phyloP scores from a whole-genome alignment of 139 green algal species.

The Edaphochlamys debaryana region DNA sequence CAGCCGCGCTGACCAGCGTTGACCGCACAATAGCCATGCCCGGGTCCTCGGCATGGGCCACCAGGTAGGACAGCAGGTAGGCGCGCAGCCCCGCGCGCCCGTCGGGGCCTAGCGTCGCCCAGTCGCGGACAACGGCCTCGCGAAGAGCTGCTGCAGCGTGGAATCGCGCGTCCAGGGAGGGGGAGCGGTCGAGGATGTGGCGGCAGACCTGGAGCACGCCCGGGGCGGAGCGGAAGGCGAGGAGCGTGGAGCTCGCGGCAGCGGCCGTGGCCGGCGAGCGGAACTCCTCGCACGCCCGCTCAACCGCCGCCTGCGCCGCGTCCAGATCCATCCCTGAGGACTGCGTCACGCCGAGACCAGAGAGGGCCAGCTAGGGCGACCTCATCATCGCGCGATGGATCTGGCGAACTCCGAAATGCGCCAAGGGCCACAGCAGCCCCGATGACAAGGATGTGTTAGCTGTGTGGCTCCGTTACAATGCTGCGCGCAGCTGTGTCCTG shows the following conservation, averaged over 20 bases:
- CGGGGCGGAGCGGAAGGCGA: constrained; percentile 64
- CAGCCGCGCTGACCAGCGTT: constrained; percentile 55
- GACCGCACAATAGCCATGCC: constrained; percentile 24
- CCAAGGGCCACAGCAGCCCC: too few relatives aligned
- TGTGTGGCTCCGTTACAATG: too few relatives aligned
- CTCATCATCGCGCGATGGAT: too few relatives aligned
- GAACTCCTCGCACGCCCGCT: constrained; percentile 62
- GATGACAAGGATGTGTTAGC: too few relatives aligned
- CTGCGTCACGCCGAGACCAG: too few relatives aligned
- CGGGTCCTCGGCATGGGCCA: constrained; percentile 40
- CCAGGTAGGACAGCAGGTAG: constrained; percentile 67
- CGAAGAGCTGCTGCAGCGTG: constrained; percentile 74
- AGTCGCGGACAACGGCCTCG: constrained; percentile 70
- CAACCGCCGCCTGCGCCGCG: constrained; percentile 39
- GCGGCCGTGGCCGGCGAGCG: constrained; percentile 40
- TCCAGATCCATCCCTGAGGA: constrained; percentile 13
- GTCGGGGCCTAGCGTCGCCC: constrained; percentile 44
- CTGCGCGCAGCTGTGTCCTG: too few relatives aligned
- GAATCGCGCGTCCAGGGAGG: constrained; percentile 40
- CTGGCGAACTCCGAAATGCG: too few relatives aligned
- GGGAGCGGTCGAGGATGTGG: constrained; percentile 66
- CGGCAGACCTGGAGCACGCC: constrained; percentile 62
- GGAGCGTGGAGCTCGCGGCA: constrained; percentile 42
- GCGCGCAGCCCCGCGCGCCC: constrained; percentile 41
- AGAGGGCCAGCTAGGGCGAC: too few relatives aligned